Percentiles rank a stretch among this genome's conserved stretches.
Conservation (phyloP, 202 grass and related monocot species). For the Dendrocalamus latiflorus region DNA sequence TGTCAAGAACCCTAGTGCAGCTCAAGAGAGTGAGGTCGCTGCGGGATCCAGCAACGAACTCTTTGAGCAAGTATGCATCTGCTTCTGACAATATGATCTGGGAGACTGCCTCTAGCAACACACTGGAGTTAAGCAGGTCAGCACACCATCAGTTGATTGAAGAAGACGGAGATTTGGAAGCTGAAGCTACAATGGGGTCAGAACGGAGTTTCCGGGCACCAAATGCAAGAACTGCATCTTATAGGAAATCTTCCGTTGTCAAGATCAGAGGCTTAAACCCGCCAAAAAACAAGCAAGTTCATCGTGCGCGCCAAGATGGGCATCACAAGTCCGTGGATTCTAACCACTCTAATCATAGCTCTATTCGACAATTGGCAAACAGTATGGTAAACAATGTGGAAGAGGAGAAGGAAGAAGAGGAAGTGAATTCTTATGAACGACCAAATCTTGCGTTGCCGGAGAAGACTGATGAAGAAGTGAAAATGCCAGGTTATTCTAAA, state of each 20-base stretch:
- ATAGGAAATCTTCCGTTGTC: constrained; percentile 59
- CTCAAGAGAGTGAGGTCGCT: constrained; percentile 87
- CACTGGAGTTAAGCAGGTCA: constrained; percentile 42
- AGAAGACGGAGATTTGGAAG: constrained; percentile 50
- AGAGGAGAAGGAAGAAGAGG: constrained; percentile 58
- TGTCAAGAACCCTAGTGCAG: constrained; percentile 89
- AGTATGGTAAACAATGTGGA: constrained; percentile 45
- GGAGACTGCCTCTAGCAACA: constrained; percentile 70
- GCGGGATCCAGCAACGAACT: constrained; percentile 84
- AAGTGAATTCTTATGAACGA: constrained; percentile 60
- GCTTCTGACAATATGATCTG: constrained; percentile 56
- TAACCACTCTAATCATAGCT: constrained; percentile 53
- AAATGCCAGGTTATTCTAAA: constrained; percentile 44
- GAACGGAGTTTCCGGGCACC: constrained; percentile 54
- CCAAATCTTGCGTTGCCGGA: constrained; percentile 22
- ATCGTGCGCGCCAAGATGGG: constrained; percentile 47
- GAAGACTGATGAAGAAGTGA: constrained; percentile 43
- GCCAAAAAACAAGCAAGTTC: constrained; percentile 59
- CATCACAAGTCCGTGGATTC: constrained; percentile 58
- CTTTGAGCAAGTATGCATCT: constrained; percentile 60
- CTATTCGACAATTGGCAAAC: constrained; percentile 37
- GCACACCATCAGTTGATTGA: constrained; percentile 49
- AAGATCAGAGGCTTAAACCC: constrained; percentile 79
- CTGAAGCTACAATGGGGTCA: constrained; percentile 45
- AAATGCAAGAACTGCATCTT: constrained; percentile 45